A percentile compares a stretch with the other conserved stretches of the same genome.
phyloP scores from a whole-genome alignment of 2,329 filamentous ascomycete species.

The Aspergillus eucalypticola region DNA sequence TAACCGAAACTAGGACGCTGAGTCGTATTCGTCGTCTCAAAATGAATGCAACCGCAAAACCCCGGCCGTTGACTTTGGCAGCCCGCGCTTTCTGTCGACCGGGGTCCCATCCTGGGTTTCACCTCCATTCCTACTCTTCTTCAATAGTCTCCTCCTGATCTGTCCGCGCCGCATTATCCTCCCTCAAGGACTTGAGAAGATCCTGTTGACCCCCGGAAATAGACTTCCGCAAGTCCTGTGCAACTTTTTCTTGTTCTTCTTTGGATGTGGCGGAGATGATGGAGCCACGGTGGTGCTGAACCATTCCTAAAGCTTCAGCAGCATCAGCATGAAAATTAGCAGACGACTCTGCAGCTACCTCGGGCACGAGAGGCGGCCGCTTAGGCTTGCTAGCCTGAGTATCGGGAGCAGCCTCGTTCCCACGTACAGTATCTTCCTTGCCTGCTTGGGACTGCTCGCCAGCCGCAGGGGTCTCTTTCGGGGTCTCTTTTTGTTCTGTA shows the following conservation, averaged over 20 bases:
- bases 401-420: constrained; percentile 35
- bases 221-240: constrained; percentile 40
- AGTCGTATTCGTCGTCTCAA: constrained; percentile 6
- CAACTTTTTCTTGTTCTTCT: constrained; percentile 37
- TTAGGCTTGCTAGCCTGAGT: constrained; percentile 25
- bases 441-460: constrained; percentile 19
- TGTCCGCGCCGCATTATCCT: constrained; percentile 28
- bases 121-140: constrained; percentile 21
- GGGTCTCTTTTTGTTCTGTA: constrained; percentile 19
- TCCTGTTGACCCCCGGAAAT: constrained; percentile 33
- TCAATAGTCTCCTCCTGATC: constrained; percentile 27
- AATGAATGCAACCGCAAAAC: background rate
- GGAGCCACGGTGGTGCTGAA: constrained; percentile 42
- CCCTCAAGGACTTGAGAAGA: constrained; percentile 32
- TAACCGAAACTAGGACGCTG: constrained; percentile 1
- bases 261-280: constrained; percentile 36
- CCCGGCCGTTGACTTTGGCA: background rate
- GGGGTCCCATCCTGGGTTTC: constrained; percentile 4
- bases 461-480: constrained; percentile 8
- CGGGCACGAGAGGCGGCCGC: constrained; percentile 37
- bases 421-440: constrained; percentile 24
- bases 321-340: constrained; percentile 42
- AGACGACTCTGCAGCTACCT: constrained; percentile 39
- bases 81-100: background rate
- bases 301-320: constrained; percentile 36